Conservation (phyloP, 257 asterid species). For the Solanum gandarillasii region DNA sequence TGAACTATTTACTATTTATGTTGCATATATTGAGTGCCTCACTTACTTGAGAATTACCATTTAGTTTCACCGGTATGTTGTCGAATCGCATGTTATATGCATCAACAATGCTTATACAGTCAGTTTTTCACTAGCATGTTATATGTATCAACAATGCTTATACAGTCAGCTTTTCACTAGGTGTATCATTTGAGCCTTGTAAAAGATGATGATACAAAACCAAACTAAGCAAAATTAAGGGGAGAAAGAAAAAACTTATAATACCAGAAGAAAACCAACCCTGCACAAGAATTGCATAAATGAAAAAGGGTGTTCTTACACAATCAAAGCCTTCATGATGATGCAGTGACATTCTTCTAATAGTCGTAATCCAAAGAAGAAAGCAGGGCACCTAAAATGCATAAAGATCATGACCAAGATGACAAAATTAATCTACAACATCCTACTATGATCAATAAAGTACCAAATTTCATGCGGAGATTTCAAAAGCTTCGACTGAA, state of each 20-base stretch:
- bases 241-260: not conserved
- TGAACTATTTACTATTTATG: not conserved
- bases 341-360: slow-evolving; percentile 77
- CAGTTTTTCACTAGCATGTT: not conserved
- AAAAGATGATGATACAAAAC: not conserved
- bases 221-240: not conserved
- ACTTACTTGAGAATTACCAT: not conserved
- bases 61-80: not conserved
- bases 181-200: not conserved
- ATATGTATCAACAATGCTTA: not conserved
- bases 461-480: not conserved
- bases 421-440: not conserved
- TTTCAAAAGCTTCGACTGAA: not conserved
- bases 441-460: not conserved
- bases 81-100: not conserved
- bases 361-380: slow-evolving; percentile 53
- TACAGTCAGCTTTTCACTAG: not conserved
- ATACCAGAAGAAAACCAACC: not conserved
- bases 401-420: slow-evolving; percentile 3
- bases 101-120: not conserved
- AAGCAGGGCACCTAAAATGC: slow-evolving; percentile 59
- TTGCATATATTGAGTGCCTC: not conserved
- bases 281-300: not conserved
- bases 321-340: slow-evolving; percentile 90
- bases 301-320: slow-evolving; percentile 36